A percentile compares a stretch with the other conserved stretches of the same genome.
Conservation (phyloP, 1,284 basidiomycete genomes). For the Inonotus obliquus region DNA sequence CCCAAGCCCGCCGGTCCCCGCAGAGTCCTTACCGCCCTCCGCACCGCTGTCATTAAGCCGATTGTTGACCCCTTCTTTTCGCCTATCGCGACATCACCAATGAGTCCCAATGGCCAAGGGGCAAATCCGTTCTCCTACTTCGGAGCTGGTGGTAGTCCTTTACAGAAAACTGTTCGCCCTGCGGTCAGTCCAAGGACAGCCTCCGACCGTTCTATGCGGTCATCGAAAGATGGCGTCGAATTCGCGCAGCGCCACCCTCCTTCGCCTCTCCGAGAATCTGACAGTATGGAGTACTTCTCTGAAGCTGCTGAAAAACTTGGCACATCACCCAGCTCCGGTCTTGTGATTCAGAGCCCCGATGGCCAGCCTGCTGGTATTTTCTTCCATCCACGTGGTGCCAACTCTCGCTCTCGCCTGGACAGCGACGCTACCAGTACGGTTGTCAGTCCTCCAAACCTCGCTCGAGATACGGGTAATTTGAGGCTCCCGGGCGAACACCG, state of each 20-base stretch:
- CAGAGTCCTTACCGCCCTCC: conserved; percentile 82
- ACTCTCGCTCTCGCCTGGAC: conserved; percentile 28
- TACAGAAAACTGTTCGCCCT: conserved; percentile 39
- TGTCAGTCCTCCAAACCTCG: conserved; percentile 5
- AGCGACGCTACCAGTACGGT: neutral
- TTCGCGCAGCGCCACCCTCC: conserved; percentile 47
- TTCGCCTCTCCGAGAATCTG: conserved; percentile 69
- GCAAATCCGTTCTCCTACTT: conserved; percentile 38
- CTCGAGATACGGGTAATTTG: conserved; percentile 15
- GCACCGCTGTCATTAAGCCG: conserved; percentile 82
- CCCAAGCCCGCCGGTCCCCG: conserved; percentile 94
- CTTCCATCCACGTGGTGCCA: conserved; percentile 69
- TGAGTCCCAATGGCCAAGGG: conserved; percentile 49
- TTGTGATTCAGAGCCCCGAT: conserved; percentile 89
- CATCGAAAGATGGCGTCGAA: conserved; percentile 41
- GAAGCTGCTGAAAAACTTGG: conserved; percentile 69
- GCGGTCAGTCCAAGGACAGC: conserved; percentile 46
- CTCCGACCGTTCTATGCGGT: conserved; percentile 56
- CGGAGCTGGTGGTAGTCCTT: conserved; percentile 33
- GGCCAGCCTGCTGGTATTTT: conserved; percentile 92
- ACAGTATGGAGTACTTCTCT: conserved; percentile 87
- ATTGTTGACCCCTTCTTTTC: conserved; percentile 84
- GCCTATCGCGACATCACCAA: conserved; percentile 89
- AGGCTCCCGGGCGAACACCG: conserved; percentile 8
- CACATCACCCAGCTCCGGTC: conserved; percentile 76